phyloP scores from a whole-genome alignment of 768 basidiomycete species.

The Naematelia encephala region DNA sequence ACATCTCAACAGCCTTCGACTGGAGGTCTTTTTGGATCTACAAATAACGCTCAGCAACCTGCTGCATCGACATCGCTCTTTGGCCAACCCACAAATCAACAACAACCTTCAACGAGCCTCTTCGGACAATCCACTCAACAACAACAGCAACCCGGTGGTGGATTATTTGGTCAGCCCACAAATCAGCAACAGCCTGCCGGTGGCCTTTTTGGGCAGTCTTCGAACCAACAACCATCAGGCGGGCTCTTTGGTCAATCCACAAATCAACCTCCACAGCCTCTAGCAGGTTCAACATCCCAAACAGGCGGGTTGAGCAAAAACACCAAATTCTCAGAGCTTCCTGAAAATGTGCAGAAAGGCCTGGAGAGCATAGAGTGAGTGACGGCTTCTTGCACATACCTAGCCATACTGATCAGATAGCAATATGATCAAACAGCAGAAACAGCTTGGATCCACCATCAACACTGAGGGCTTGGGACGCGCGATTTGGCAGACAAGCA shows the following conservation, averaged over 20 bases:
- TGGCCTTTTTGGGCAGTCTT: slow-evolving; percentile 13
- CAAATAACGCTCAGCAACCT: neutral
- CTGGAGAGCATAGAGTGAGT: slow-evolving; percentile 45
- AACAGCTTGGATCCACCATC: slow-evolving; percentile 25
- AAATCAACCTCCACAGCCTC: slow-evolving; percentile 5
- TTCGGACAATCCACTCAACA: slow-evolving; percentile 15
- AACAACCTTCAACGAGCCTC: slow-evolving; percentile 7
- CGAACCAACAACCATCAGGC: slow-evolving; percentile 4
- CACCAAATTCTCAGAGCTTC: slow-evolving; percentile 40
- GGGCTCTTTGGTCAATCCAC: slow-evolving; percentile 3
- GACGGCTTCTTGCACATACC: neutral
- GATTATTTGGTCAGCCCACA: slow-evolving; percentile 11
- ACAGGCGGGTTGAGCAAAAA: slow-evolving; percentile 28
- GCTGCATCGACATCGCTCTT: slow-evolving; percentile 2
- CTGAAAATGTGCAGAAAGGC: slow-evolving; percentile 30
- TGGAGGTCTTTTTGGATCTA: slow-evolving; percentile 12
- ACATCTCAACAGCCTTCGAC: slow-evolving; percentile 45
- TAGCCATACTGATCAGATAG: slow-evolving; percentile 10
- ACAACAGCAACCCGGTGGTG: slow-evolving; percentile 8
- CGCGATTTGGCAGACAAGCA: slow-evolving; percentile 37
- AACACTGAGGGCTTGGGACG: slow-evolving; percentile 32
- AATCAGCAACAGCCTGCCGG: neutral
- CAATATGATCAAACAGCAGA: slow-evolving; percentile 35
- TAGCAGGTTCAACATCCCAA: neutral
- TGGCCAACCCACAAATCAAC: slow-evolving; percentile 9